Evolutionary conservation across 2,329 filamentous ascomycete genomes (phyloP).

Genomic region (Aurifilum marmelostoma): DNA sequence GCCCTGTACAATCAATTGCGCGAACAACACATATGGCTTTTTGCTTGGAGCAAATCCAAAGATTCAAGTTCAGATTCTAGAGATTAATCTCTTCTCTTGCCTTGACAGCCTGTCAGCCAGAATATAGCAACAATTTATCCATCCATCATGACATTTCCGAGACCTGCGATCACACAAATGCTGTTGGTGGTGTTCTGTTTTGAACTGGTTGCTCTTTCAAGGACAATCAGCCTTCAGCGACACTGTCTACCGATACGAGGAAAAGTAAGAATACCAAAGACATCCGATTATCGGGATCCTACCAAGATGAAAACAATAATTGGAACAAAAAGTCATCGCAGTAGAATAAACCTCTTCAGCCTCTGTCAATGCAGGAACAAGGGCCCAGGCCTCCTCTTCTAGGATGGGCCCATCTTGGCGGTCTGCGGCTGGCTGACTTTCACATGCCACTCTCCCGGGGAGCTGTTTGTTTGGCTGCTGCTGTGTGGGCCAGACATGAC

Average conservation of each 20-base stretch:
- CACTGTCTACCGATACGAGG: no score
- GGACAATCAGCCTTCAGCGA: no score
- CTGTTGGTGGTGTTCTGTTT: no score
- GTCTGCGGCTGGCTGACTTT: neutral
- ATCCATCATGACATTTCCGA: no score
- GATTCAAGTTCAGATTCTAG: neutral
- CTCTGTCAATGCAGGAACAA: neutral
- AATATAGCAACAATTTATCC: no score
- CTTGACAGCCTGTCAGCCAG: no score
- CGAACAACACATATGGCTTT: conserved; percentile 6
- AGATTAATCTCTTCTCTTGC: neutral
- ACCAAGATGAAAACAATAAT: no score
- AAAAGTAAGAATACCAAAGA: no score
- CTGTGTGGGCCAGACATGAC: conserved; percentile 1
- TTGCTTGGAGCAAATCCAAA: neutral
- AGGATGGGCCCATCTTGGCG: conserved; percentile 9
- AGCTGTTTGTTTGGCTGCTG: neutral
- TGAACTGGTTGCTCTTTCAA: no score
- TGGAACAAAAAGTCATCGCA: neutral
- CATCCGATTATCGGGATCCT: no score
- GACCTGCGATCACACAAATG: no score
- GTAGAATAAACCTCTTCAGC: neutral
- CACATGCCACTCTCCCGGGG: conserved; percentile 1
- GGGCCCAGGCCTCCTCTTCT: neutral
- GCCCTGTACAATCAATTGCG: conserved; percentile 13